Conservation (phyloP, 371 early-diverging fungal species). For the Haplosporangium sp. region DNA sequence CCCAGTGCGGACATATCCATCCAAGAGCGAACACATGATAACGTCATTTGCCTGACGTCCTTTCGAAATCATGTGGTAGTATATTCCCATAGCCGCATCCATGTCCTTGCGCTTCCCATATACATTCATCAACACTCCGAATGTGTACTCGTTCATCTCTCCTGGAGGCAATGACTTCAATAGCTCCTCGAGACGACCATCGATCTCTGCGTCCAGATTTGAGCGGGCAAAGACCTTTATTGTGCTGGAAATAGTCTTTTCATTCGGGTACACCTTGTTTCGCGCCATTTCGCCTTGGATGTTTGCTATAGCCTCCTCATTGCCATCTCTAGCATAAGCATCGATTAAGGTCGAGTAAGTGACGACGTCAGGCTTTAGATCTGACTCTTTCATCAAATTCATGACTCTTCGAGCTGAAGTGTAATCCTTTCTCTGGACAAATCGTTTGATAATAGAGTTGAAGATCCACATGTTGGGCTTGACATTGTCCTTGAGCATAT, state of each 20-base stretch:
- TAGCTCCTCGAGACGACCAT: constrained; percentile 31
- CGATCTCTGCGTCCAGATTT: constrained; percentile 17
- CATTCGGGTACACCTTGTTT: constrained; percentile 59
- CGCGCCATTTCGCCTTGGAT: constrained; percentile 44
- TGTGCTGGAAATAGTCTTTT: constrained; percentile 61
- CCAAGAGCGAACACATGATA: constrained; percentile 44
- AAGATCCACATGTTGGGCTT: constrained; percentile 59
- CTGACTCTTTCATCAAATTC: constrained; percentile 44
- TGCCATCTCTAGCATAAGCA: constrained; percentile 38
- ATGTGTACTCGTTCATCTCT: constrained; percentile 45
- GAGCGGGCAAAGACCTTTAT: constrained; percentile 57
- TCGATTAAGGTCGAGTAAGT: constrained; percentile 49
- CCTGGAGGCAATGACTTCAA: constrained; percentile 28
- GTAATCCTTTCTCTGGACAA: constrained; percentile 54
- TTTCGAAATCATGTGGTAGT: constrained; percentile 26
- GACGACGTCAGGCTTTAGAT: constrained; percentile 51
- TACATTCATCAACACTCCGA: constrained; percentile 48
- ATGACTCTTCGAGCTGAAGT: constrained; percentile 56
- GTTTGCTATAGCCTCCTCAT: constrained; percentile 45
- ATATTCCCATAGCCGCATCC: constrained; percentile 34
- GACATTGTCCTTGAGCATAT: constrained; percentile 52
- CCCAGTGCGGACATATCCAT: constrained; percentile 36
- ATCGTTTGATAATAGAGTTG: constrained; percentile 61
- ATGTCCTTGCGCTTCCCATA: constrained; percentile 51
- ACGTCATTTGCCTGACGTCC: constrained; percentile 30